These are phyloP conservation scores for Magnusiomyces paraingens DNA, from an alignment of 1,139 yeast species.

Conservation along the genomic window DNA sequence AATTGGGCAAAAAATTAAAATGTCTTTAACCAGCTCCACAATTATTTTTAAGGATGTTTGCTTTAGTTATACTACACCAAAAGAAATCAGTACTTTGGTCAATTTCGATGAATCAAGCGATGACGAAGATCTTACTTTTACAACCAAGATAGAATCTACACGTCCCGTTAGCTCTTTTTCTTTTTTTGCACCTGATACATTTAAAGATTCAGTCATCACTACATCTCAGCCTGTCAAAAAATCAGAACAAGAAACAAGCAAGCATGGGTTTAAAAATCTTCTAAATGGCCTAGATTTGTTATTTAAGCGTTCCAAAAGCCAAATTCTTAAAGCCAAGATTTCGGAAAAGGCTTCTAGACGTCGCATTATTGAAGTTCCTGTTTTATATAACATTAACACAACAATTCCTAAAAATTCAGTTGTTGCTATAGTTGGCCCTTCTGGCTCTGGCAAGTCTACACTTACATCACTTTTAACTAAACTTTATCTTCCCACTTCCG, in stretches of 20 bases:
- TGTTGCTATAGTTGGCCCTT: slow-evolving; percentile 81
- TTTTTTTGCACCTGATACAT: too few relatives aligned
- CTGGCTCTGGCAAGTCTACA: slow-evolving; percentile 89
- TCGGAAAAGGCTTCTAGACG: slow-evolving; percentile 6
- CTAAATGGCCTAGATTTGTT: too few relatives aligned
- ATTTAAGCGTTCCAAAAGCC: too few relatives aligned
- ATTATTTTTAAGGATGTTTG: slow-evolving; percentile 13
- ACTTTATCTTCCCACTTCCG: slow-evolving; percentile 51
- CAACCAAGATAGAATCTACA: too few relatives aligned
- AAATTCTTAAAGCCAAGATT: not conserved
- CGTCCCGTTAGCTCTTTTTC: too few relatives aligned
- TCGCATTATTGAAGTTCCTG: slow-evolving; percentile 8
- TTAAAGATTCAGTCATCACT: too few relatives aligned
- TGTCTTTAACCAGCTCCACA: slow-evolving; percentile 4
- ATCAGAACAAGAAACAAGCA: too few relatives aligned
- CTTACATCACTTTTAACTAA: slow-evolving; percentile 61
- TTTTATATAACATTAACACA: slow-evolving; percentile 32
- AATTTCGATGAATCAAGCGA: not conserved
- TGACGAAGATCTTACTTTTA: not conserved
- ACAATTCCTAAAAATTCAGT: slow-evolving; percentile 56
- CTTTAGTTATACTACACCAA: slow-evolving; percentile 13
- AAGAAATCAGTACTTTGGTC: not conserved
- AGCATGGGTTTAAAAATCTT: too few relatives aligned
- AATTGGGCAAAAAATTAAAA: slow-evolving; percentile 12
- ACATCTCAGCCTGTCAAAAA: too few relatives aligned